phyloP scores from a whole-genome alignment of 2,329 filamentous ascomycete species.

The Botrytis tulipae region DNA sequence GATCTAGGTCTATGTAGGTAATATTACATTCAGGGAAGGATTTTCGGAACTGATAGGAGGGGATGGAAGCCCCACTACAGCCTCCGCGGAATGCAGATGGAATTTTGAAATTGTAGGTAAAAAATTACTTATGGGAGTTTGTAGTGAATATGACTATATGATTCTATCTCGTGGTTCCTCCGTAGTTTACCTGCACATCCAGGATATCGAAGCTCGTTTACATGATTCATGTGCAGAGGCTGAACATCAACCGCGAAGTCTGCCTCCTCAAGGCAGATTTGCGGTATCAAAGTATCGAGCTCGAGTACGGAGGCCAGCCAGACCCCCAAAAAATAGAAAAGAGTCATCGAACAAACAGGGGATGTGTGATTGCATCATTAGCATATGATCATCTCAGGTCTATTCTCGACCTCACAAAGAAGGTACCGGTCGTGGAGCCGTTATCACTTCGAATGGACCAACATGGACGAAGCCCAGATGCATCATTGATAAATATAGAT shows the following conservation, averaged over 20 bases:
- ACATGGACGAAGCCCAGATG: not conserved
- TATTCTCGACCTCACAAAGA: slow-evolving; percentile 3
- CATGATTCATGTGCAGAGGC: not conserved
- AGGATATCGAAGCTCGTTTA: not conserved
- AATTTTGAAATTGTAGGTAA: not conserved
- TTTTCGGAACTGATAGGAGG: not conserved
- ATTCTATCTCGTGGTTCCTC: not conserved
- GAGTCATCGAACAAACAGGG: not conserved
- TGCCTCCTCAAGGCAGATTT: slow-evolving; percentile 16
- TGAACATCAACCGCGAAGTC: not conserved
- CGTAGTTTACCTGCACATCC: not conserved
- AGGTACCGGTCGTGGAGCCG: not conserved
- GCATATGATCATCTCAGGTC: slow-evolving; percentile 3
- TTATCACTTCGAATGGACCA: not conserved
- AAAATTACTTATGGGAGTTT: not conserved
- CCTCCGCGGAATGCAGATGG: slow-evolving; percentile 9
- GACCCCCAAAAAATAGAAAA: not conserved
- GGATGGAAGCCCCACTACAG: slow-evolving; percentile 13
- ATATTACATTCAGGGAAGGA: not conserved
- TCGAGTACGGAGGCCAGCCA: not conserved
- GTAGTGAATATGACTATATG: not conserved
- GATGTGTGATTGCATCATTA: slow-evolving; percentile 10
- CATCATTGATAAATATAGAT: slow-evolving; percentile 20
- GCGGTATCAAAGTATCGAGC: not conserved
- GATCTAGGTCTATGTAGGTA: not conserved